Evolutionary conservation across 2,329 filamentous ascomycete species (phyloP), one percentile per base, ranked within the genome.

Genomic region (Dichotomopilus funicola): DNA sequence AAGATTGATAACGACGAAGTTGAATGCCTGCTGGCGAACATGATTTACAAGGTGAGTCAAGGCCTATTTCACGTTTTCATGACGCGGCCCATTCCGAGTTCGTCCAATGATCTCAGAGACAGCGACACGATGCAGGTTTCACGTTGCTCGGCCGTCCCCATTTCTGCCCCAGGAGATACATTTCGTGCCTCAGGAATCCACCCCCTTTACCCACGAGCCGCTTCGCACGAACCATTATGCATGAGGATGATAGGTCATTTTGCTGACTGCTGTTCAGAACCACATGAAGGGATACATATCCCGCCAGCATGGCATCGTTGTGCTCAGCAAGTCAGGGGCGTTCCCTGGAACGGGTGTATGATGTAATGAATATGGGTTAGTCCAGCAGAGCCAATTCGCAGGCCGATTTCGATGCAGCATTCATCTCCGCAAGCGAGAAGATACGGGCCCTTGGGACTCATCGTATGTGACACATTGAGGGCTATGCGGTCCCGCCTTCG

Each of bases 281-380:
- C 78, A 94, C 31, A 96, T 99, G 89, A 99, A 97, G 73, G 94
- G 95, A 42, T 99, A 99, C 72, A 99, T 99, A 63, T 87, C 92
- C 36, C 87, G 92, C 53, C 91, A 96, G 63, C 84, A 88, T 63
- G 88, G 87, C 37, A 91, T 91, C 63, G 88, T 99, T 34, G 94
- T 99, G 19, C 74, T 99, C 55, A 96, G 90, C 71, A 97, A 96
- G 72, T 88, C 82, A 56, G 90, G 89, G 42, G 92, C 94, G 2
- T 99, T 99, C 67, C 94, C 95, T 0, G 91, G 91, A 31, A 97
- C 95, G 31, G 88, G 89, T 13, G 73, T 86, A 48, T 86, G 63
- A 64, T 34, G 38, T 86, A 61, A 64, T 34, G 38, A 43, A 51
- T 10, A 12, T 19, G 12, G 49, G 27, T 19, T 51, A 8, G 19